Evolutionary conservation across 2,329 filamentous ascomycete genomes (phyloP).

Genomic region (Alternaria arbusti): DNA sequence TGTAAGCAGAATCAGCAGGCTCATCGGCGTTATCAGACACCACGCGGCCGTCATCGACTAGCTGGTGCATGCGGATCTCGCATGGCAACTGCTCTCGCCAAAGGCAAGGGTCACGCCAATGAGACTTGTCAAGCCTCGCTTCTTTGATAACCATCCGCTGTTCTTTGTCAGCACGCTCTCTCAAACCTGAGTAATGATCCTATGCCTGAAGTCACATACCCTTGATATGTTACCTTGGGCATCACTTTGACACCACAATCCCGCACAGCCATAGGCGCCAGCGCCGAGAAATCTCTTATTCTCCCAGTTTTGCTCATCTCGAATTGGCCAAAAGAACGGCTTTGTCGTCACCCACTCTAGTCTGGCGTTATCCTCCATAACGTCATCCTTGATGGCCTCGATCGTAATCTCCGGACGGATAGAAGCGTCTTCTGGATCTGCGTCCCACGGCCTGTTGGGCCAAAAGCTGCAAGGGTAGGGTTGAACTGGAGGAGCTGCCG

Average conservation of each 20-base stretch:
- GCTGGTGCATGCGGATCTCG: conserved; percentile 16
- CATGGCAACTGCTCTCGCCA: conserved; percentile 12
- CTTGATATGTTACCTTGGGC: conserved; percentile 4
- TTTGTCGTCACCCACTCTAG: not conserved
- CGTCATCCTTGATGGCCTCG: not conserved
- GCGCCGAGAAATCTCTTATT: conserved; percentile 7
- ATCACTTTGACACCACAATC: conserved; percentile 11
- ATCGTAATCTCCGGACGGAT: not conserved
- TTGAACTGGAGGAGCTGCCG: not conserved
- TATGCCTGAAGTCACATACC: conserved; percentile 4
- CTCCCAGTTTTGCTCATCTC: not conserved
- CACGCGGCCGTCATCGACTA: conserved; percentile 2
- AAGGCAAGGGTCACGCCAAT: conserved; percentile 6
- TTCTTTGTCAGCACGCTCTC: not conserved
- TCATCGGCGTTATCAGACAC: not conserved
- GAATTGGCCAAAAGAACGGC: not conserved
- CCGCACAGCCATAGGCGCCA: not conserved
- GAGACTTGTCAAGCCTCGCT: not conserved
- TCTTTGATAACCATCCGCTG: conserved; percentile 17
- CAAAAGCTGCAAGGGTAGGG: not conserved
- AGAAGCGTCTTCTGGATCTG: not conserved
- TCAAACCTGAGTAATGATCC: not conserved
- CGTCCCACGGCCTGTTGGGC: not conserved
- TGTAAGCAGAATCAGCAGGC: not conserved
- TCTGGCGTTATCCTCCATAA: not conserved